Percentiles rank a stretch among this genome's conserved stretches.
Evolutionary conservation across 2,329 filamentous ascomycete genomes (phyloP).

Genomic region (Catunica adiposa): DNA sequence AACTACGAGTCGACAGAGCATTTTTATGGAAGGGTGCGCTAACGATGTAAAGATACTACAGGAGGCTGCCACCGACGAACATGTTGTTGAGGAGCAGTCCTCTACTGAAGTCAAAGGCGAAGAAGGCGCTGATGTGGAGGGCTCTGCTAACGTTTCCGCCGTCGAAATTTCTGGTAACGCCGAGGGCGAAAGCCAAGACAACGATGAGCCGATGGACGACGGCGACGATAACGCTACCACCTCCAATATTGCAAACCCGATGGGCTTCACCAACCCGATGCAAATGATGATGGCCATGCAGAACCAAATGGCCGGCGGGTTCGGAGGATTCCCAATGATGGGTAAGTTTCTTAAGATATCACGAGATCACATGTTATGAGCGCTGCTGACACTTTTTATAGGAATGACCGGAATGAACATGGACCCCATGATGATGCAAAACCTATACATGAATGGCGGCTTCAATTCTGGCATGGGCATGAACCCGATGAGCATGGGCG

Average conservation of each 20-base stretch:
- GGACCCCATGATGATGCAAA: conserved; percentile 62
- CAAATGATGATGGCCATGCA: conserved; percentile 68
- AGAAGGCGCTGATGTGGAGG: not conserved
- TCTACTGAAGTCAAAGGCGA: not conserved
- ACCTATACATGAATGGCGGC: conserved; percentile 63
- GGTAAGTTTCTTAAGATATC: conserved; percentile 40
- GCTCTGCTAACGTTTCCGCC: not conserved
- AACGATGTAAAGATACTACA: not conserved
- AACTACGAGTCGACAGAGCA: not conserved
- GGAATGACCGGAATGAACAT: conserved; percentile 74
- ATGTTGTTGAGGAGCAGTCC: not conserved
- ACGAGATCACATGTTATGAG: no score
- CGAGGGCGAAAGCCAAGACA: conserved; percentile 17
- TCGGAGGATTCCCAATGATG: conserved; percentile 61
- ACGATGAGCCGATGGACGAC: conserved; percentile 16
- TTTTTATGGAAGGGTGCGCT: not conserved
- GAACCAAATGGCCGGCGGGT: conserved; percentile 43
- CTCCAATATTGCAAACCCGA: conserved; percentile 19
- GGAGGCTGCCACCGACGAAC: not conserved
- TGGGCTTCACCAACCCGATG: conserved; percentile 58
- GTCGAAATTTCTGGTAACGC: conserved; percentile 13
- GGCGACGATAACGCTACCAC: conserved; percentile 19
- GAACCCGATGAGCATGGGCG: conserved; percentile 38
- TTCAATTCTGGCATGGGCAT: conserved; percentile 50
- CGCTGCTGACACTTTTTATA: conserved; percentile 19